Conservation (phyloP, 495 filamentous ascomycete genomes). For the Penicillium canariense region DNA sequence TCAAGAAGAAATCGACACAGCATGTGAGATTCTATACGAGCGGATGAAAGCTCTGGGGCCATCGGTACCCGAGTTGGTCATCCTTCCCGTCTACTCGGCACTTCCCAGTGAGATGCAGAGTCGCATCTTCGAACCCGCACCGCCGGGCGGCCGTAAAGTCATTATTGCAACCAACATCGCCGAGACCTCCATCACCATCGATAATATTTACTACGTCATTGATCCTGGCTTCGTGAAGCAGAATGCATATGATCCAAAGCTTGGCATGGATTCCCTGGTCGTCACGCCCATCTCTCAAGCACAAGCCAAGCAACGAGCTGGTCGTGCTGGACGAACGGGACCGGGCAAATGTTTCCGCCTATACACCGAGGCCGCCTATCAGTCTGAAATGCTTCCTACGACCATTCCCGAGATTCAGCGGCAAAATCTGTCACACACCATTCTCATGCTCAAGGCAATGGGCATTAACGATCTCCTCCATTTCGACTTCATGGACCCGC, state of each 20-base stretch:
- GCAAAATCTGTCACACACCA: conserved; percentile 90
- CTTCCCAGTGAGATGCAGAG: conserved; percentile 93
- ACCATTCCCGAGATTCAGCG: conserved; percentile 96
- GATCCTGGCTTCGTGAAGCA: conserved; percentile 98
- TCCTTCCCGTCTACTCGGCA: conserved; percentile 91
- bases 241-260: conserved; percentile 93
- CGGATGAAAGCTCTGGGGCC: conserved; percentile 95
- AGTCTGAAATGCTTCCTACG: conserved; percentile 95
- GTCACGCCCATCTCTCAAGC: conserved; percentile 96
- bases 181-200: conserved; percentile 96
- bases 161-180: conserved; percentile 99
- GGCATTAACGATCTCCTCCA: conserved; percentile 96
- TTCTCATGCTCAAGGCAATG: conserved; percentile 99
- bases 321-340: conserved; percentile 89
- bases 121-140: conserved; percentile 89
- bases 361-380: conserved; percentile 94
- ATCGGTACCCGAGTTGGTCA: conserved; percentile 85
- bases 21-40: conserved; percentile 87
- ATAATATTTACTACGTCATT: conserved; percentile 95
- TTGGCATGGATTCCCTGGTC: conserved; percentile 95
- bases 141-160: conserved; percentile 84
- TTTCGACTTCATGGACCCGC: conserved; percentile 99
- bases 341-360: conserved; percentile 95
- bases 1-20: conserved; percentile 96
- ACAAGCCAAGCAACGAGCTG: conserved; percentile 91